Evolutionary conservation across 2,329 filamentous ascomycete species (phyloP).

Genomic region (Penicillium capsulatum): DNA sequence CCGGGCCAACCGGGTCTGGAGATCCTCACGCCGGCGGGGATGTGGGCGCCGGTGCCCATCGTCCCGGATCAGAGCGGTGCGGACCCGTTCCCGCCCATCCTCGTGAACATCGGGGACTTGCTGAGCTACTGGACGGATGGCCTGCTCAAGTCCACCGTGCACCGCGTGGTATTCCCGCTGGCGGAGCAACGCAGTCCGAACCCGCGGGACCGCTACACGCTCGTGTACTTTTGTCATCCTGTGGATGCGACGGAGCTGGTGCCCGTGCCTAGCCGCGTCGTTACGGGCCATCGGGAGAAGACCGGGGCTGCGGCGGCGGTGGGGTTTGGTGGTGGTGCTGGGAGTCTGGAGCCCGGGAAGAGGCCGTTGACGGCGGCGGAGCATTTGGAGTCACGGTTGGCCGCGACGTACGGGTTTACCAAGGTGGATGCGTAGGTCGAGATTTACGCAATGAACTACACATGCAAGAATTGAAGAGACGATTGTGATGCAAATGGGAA

Average conservation of each 20-base stretch:
- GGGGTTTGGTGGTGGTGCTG: constrained; percentile 42
- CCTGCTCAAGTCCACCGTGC: constrained; percentile 79
- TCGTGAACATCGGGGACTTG: constrained; percentile 67
- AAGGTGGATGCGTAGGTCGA: constrained; percentile 15
- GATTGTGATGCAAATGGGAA: constrained; percentile 11
- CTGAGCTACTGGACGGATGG: constrained; percentile 88
- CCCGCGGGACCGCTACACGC: constrained; percentile 51
- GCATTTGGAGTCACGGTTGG: constrained; percentile 55
- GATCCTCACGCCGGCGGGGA: constrained; percentile 58
- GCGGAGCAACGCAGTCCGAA: constrained; percentile 38
- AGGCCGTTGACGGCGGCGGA: constrained; percentile 53
- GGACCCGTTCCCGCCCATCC: constrained; percentile 63
- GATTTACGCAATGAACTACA: no score
- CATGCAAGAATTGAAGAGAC: no score
- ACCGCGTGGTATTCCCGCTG: constrained; percentile 72
- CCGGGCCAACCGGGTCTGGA: constrained; percentile 82
- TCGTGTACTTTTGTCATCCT: constrained; percentile 62
- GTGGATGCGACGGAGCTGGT: constrained; percentile 52
- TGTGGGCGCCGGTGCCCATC: constrained; percentile 65
- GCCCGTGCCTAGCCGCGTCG: constrained; percentile 51
- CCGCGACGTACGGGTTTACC: constrained; percentile 54
- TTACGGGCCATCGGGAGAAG: constrained; percentile 40
- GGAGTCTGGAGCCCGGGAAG: constrained; percentile 28
- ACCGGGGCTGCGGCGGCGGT: constrained; percentile 30
- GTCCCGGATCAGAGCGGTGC: constrained; percentile 42